A percentile compares a stretch with the other conserved stretches of the same genome.
Evolutionary conservation across 2,329 filamentous ascomycete species (phyloP).

Genomic region (Cadophora sp.): DNA sequence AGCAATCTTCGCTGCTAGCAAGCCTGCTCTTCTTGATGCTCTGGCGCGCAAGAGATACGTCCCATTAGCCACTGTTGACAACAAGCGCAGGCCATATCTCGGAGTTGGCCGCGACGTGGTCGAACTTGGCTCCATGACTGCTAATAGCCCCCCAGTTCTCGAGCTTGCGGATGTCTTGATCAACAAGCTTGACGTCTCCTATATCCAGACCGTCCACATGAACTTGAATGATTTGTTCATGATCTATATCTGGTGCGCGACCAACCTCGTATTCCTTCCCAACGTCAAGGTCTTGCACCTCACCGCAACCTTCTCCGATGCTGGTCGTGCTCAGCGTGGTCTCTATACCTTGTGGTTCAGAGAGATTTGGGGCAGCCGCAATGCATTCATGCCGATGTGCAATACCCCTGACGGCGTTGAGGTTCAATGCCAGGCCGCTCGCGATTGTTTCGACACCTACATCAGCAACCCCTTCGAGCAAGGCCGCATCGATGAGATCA

Average conservation of each 20-base stretch:
- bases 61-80: not conserved
- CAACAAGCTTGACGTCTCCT: not conserved
- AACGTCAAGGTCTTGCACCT: constrained; percentile 9
- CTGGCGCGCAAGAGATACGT: not conserved
- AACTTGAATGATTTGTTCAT: not conserved
- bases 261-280: constrained; percentile 1
- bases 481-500: not conserved
- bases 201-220: not conserved
- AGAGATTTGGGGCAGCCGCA: constrained; percentile 4
- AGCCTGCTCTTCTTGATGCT: constrained; percentile 1
- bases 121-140: not conserved
- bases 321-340: constrained; percentile 12
- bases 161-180: constrained; percentile 9
- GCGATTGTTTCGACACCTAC: not conserved
- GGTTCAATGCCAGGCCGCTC: not conserved
- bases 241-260: not conserved
- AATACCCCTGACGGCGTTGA: not conserved
- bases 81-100: constrained; percentile 1
- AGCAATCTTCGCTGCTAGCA: constrained; percentile 1
- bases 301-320: not conserved
- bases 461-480: not conserved
- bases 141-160: not conserved
- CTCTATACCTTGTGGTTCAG: not conserved
- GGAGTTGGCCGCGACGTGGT: not conserved
- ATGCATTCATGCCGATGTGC: constrained; percentile 2